Conservation (phyloP, 2,329 filamentous ascomycete genomes). For the Lecanosticta acicola region DNA sequence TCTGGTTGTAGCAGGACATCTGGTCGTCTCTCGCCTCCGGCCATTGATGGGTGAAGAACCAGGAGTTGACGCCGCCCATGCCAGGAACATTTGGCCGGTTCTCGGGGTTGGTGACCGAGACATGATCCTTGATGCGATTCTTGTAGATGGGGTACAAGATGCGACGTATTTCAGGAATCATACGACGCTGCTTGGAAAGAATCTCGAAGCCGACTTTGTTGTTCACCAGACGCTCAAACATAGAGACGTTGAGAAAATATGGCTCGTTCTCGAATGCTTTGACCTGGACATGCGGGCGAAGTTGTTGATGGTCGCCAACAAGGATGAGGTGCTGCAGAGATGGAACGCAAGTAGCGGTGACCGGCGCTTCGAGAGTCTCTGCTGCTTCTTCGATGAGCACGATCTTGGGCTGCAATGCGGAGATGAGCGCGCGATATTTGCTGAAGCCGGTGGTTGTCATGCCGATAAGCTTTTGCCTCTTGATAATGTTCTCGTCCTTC, state of each 20-base stretch:
- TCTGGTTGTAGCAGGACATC: slow-evolving; percentile 61
- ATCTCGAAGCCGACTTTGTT: slow-evolving; percentile 59
- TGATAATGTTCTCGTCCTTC: slow-evolving; percentile 55
- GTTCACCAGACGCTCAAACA: slow-evolving; percentile 73
- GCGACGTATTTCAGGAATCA: slow-evolving; percentile 63
- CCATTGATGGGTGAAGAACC: slow-evolving; percentile 61
- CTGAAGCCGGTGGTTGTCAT: slow-evolving; percentile 75
- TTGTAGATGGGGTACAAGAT: slow-evolving; percentile 59
- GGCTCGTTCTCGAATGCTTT: slow-evolving; percentile 54
- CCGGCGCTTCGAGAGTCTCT: slow-evolving; percentile 63
- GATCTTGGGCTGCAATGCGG: slow-evolving; percentile 59
- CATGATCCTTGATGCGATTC: slow-evolving; percentile 53
- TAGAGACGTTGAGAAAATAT: slow-evolving; percentile 64
- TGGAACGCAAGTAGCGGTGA: slow-evolving; percentile 56
- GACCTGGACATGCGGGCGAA: slow-evolving; percentile 64
- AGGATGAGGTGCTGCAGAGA: slow-evolving; percentile 60
- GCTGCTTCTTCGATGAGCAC: slow-evolving; percentile 76
- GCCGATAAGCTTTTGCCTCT: slow-evolving; percentile 55
- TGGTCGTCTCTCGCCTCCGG: slow-evolving; percentile 58
- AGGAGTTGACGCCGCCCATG: slow-evolving; percentile 57
- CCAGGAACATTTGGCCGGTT: slow-evolving; percentile 53
- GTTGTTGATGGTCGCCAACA: slow-evolving; percentile 76
- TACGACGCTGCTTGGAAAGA: slow-evolving; percentile 64
- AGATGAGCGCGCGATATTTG: slow-evolving; percentile 69
- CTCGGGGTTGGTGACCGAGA: slow-evolving; percentile 42